Base-by-base conservation (phyloP, 306 rosid species). In the Inga laurina region DNA sequence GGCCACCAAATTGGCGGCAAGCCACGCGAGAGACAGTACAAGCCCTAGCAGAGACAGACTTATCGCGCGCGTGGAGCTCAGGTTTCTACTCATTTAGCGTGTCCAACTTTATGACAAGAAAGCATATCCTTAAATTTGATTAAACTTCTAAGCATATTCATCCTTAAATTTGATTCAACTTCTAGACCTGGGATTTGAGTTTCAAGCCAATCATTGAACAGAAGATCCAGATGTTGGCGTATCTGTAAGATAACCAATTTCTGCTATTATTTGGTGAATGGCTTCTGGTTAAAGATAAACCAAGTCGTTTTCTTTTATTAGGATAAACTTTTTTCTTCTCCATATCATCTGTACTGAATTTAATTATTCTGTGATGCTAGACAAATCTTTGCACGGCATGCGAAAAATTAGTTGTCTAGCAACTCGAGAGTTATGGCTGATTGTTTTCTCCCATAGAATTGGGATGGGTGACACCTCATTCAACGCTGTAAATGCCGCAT, bases 321-420 rank as follows among this genome's bases (percentile, higher is more conserved):
- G 43, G 43, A 18, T 67, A 35, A 34, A 67, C 8, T 8, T 34
- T 6, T 65, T 30, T 32, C 10, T 65, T 35, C 13, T 67, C 24
- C 19, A 75, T 35, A 19, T 54, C 24, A 52, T 35, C 34, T 21
- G 46, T 7, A 39, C 19, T 54, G 21, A 75, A 35, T 75, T 54
- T 35, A n/a, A 75, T 56, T 35, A 56, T 75, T 48, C 41, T 48
- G 32, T 4, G 41, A 48, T 27, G 5, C 61, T 72, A 46, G 61
- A 73, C 64, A 74, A 30, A 74, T 74, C 64, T 74, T 49, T 48
- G 43, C 61, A 74, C 15, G 37, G 61, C 77, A 74, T 10, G 45
- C 15, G 62, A 74, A 74, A 46, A 41, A 9, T 48, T 15, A 16
- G 32, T 21, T 3, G 62, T 8, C 57, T 32, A 45, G 59, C 51